phyloP scores from a whole-genome alignment of 768 basidiomycete genomes.

The Amanita pallidorosea region DNA sequence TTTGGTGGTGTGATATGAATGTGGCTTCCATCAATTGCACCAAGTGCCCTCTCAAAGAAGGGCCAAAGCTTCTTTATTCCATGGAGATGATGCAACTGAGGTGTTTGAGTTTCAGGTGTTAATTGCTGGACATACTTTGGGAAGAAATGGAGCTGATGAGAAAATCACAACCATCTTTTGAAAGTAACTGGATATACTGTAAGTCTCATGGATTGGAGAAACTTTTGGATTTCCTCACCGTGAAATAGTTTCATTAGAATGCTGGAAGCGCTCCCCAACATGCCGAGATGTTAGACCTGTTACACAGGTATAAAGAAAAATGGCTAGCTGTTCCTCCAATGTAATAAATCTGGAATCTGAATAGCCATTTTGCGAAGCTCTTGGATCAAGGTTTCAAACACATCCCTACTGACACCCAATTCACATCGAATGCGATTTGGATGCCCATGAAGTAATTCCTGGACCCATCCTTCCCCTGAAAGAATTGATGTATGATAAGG shows the following conservation, averaged over 20 bases:
- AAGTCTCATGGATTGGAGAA: not conserved
- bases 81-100: not conserved
- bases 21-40: slow-evolving; percentile 9
- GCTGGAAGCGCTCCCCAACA: slow-evolving; percentile 26
- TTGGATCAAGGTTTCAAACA: no score
- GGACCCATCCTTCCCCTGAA: no score
- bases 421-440: no score
- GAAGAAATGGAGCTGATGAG: no score
- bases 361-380: no score
- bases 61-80: slow-evolving; percentile 15
- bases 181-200: not conserved
- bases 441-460: no score
- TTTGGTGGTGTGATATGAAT: slow-evolving; percentile 7
- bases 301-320: slow-evolving; percentile 20
- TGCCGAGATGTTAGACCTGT: slow-evolving; percentile 17
- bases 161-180: not conserved
- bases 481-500: no score
- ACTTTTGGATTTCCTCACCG: slow-evolving; percentile 11
- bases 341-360: not conserved
- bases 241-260: slow-evolving; percentile 25
- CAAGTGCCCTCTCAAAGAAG: slow-evolving; percentile 15
- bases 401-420: not conserved
- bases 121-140: no score
- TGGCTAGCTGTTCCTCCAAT: slow-evolving; percentile 24
- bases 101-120: not conserved